Evolutionary conservation across 2,329 filamentous ascomycete species (phyloP).

Genomic region (Epichloe gansuensis): DNA sequence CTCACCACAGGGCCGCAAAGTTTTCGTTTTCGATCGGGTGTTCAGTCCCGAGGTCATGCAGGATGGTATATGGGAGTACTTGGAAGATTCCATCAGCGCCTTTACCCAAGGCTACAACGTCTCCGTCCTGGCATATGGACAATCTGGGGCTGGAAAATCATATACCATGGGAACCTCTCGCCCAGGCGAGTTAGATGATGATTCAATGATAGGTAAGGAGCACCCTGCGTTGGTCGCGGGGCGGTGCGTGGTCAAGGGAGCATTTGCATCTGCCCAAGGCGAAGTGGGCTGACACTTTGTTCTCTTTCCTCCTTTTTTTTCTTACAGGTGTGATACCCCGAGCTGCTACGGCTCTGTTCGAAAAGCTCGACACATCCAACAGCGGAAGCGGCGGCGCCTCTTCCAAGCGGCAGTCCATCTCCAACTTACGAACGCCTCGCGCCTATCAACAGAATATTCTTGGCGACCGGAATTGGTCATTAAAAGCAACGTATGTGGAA

Average conservation of each 20-base stretch:
- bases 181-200: constrained; percentile 60
- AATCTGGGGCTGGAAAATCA: constrained; percentile 94
- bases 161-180: constrained; percentile 98
- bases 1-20: constrained; percentile 79
- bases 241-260: too few relatives aligned
- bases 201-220: constrained; percentile 59
- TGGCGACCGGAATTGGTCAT: constrained; percentile 69
- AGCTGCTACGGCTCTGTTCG: constrained; percentile 76
- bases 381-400: constrained; percentile 34
- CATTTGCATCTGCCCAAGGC: neutral
- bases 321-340: constrained; percentile 79
- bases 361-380: constrained; percentile 60
- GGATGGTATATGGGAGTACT: constrained; percentile 87
- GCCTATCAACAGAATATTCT: constrained; percentile 48
- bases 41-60: constrained; percentile 76
- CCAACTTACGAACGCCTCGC: constrained; percentile 65
- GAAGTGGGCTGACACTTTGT: neutral
- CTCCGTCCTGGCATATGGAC: constrained; percentile 89
- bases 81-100: constrained; percentile 77
- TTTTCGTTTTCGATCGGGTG: constrained; percentile 94
- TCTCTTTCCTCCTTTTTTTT: neutral
- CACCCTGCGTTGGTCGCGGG: neutral
- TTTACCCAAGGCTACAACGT: constrained; percentile 98
- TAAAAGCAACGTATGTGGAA: constrained; percentile 90
- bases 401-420: constrained; percentile 34